phyloP scores from a whole-genome alignment of 768 basidiomycete species.

The Baorangia bicolor region DNA sequence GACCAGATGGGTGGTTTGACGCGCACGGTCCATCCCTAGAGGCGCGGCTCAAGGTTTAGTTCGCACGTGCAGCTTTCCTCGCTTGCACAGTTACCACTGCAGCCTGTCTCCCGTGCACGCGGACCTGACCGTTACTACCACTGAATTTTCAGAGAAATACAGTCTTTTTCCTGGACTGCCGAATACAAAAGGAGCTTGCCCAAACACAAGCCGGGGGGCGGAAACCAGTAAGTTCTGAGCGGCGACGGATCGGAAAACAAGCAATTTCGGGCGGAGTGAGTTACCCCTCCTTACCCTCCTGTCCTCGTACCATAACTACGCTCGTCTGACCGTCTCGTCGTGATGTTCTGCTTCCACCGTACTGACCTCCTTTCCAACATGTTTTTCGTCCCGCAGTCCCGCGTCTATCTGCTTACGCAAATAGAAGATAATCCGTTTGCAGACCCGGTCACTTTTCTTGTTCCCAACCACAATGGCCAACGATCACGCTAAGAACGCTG shows the following conservation, averaged over 20 bases:
- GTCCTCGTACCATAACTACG: not conserved
- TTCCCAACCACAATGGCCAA: slow-evolving; percentile 29
- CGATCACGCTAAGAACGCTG: slow-evolving; percentile 35
- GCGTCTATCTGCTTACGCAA: slow-evolving; percentile 35
- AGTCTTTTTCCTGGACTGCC: not conserved
- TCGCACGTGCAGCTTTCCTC: slow-evolving; percentile 33
- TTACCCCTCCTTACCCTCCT: slow-evolving; percentile 10
- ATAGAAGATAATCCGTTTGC: slow-evolving; percentile 23
- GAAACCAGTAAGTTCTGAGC: slow-evolving; percentile 32
- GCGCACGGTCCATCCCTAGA: slow-evolving; percentile 30
- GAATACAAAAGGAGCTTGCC: slow-evolving; percentile 10
- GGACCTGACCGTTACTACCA: slow-evolving; percentile 1
- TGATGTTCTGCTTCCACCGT: not conserved
- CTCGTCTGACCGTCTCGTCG: slow-evolving; percentile 4
- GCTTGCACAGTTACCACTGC: slow-evolving; percentile 30
- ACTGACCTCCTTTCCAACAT: slow-evolving; percentile 20
- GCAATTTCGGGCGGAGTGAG: slow-evolving; percentile 40
- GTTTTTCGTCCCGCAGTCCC: slow-evolving; percentile 15
- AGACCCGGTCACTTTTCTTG: slow-evolving; percentile 28
- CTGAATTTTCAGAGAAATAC: slow-evolving; percentile 12
- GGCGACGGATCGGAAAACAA: slow-evolving; percentile 37
- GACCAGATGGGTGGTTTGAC: slow-evolving; percentile 7
- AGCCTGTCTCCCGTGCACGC: slow-evolving; percentile 10
- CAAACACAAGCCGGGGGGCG: slow-evolving; percentile 13
- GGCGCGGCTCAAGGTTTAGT: slow-evolving; percentile 29